Evolutionary conservation across 768 basidiomycete genomes (phyloP).

Genomic region (Russula dissimulans): DNA sequence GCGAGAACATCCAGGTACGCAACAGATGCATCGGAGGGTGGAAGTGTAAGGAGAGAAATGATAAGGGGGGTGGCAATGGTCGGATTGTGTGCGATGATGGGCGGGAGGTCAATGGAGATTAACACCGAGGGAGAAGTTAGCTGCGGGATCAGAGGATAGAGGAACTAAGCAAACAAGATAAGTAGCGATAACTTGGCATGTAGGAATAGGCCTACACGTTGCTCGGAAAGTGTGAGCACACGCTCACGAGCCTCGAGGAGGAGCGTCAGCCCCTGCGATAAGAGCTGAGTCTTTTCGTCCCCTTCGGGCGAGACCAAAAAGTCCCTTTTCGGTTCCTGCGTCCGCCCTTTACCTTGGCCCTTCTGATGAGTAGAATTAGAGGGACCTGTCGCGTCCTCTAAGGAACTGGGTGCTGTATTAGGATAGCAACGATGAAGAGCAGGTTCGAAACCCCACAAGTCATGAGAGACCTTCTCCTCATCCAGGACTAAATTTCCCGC

Average conservation of each 20-base stretch:
- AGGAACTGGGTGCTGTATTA: not conserved
- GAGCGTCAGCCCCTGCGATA: slow-evolving; percentile 58
- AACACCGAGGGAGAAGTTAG: slow-evolving; percentile 43
- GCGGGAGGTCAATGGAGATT: slow-evolving; percentile 57
- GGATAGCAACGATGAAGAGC: not conserved
- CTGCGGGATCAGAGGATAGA: slow-evolving; percentile 41
- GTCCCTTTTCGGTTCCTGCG: not conserved
- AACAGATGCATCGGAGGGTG: slow-evolving; percentile 27
- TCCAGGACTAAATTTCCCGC: slow-evolving; percentile 63
- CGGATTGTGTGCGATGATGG: slow-evolving; percentile 60
- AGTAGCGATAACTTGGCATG: not conserved
- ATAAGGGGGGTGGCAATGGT: slow-evolving; percentile 61
- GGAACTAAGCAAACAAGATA: slow-evolving; percentile 29
- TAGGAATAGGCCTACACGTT: slow-evolving; percentile 42
- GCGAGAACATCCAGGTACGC: slow-evolving; percentile 56
- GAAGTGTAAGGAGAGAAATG: slow-evolving; percentile 43
- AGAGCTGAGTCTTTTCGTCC: slow-evolving; percentile 47
- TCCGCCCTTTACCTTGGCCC: not conserved
- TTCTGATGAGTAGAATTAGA: not conserved
- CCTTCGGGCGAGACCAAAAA: slow-evolving; percentile 35
- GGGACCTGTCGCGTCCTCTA: not conserved
- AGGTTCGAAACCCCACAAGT: slow-evolving; percentile 1
- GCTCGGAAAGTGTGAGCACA: slow-evolving; percentile 65
- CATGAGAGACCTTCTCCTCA: slow-evolving; percentile 32
- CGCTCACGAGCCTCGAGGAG: slow-evolving; percentile 62